phyloP scores from a whole-genome alignment of 2,329 filamentous ascomycete genomes.

The Pleoardoris graminearum region DNA sequence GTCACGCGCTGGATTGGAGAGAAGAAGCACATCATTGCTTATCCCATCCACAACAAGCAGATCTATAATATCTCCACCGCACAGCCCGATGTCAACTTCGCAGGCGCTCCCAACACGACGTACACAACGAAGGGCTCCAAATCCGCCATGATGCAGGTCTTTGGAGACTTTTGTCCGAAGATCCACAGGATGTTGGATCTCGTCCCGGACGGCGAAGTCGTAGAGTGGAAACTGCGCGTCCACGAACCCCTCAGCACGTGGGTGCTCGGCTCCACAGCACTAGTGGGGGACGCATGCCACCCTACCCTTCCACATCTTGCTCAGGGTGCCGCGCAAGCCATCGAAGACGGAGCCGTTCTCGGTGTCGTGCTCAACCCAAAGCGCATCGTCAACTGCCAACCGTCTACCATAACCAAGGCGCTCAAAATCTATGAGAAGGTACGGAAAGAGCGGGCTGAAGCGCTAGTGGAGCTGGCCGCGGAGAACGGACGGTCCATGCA shows the following conservation, averaged over 20 bases:
- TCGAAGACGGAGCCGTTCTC: slow-evolving; percentile 65
- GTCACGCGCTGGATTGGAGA: slow-evolving; percentile 78
- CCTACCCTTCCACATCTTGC: slow-evolving; percentile 66
- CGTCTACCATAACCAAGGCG: slow-evolving; percentile 55
- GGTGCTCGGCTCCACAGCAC: slow-evolving; percentile 57
- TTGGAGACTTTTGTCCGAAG: slow-evolving; percentile 63
- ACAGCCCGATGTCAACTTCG: slow-evolving; percentile 64
- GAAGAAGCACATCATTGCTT: slow-evolving; percentile 76
- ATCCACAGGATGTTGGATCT: slow-evolving; percentile 63
- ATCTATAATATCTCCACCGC: slow-evolving; percentile 69
- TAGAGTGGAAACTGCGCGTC: slow-evolving; percentile 67
- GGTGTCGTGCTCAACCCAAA: slow-evolving; percentile 55
- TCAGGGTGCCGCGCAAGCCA: slow-evolving; percentile 67
- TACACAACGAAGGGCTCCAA: slow-evolving; percentile 68
- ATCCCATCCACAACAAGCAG: slow-evolving; percentile 69
- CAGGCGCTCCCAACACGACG: slow-evolving; percentile 59
- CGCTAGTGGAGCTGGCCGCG: slow-evolving; percentile 60
- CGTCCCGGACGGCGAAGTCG: slow-evolving; percentile 66
- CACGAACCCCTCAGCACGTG: slow-evolving; percentile 66
- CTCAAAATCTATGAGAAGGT: slow-evolving; percentile 60
- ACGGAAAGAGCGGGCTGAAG: slow-evolving; percentile 60
- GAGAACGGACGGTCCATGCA: slow-evolving; percentile 59
- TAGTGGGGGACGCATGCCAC: slow-evolving; percentile 65
- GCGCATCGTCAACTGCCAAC: slow-evolving; percentile 49
- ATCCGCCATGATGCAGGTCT: slow-evolving; percentile 63